Percentiles rank a stretch among this genome's conserved stretches.
Evolutionary conservation across 208 protist species (phyloP).

Genomic region (Trypanosoma cruzi): DNA sequence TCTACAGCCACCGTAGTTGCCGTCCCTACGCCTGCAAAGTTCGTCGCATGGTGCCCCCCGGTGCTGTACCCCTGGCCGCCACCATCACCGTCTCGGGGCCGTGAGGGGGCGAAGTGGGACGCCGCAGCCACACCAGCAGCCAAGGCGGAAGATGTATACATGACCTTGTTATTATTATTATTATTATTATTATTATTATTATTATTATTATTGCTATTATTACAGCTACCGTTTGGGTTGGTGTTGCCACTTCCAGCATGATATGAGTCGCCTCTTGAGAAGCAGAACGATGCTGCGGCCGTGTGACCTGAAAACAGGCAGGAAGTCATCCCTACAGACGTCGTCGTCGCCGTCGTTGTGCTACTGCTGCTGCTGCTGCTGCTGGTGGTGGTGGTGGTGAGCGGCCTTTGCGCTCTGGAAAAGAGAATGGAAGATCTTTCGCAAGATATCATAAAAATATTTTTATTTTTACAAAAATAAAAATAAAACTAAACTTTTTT

Average conservation of each 20-base stretch:
- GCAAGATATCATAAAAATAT: constrained; percentile 10
- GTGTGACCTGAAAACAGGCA: neutral
- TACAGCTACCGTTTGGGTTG: neutral
- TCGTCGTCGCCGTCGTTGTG: neutral
- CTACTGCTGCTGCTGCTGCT: no score
- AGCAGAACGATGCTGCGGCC: neutral
- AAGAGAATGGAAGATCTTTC: constrained; percentile 3
- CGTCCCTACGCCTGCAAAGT: neutral
- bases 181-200: constrained; percentile 14
- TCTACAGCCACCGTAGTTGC: neutral
- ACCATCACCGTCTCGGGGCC: neutral
- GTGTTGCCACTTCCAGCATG: neutral
- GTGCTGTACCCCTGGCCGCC: neutral
- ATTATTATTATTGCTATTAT: constrained; percentile 8
- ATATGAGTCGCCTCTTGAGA: no score
- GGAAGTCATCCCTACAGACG: neutral
- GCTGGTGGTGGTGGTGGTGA: no score
- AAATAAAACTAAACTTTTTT: no score
- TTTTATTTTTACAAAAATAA: constrained; percentile 16
- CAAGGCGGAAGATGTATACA: neutral
- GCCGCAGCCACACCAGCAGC: no score
- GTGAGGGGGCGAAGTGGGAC: neutral
- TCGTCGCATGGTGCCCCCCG: neutral
- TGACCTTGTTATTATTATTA: neutral
- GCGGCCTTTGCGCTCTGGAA: neutral